These are phyloP conservation scores for Fistulinella prunicolor DNA, from an alignment of 768 basidiomycete species.

Conservation along the genomic window DNA sequence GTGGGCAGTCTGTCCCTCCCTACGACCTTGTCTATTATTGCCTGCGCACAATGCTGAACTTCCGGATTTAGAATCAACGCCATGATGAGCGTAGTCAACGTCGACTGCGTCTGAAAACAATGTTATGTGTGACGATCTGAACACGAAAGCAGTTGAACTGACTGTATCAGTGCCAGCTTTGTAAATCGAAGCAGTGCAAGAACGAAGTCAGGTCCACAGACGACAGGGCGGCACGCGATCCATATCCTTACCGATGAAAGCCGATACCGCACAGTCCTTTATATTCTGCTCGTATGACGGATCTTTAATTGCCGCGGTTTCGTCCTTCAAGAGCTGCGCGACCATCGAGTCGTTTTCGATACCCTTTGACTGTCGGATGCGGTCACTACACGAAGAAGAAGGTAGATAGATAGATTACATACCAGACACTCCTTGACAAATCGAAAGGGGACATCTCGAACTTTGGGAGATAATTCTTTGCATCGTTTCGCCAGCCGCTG, in stretches of 20 bases:
- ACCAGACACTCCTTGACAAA: slow-evolving; percentile 24
- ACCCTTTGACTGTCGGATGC: slow-evolving; percentile 14
- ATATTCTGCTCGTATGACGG: slow-evolving; percentile 17
- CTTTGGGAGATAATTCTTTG: slow-evolving; percentile 8
- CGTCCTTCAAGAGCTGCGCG: slow-evolving; percentile 14
- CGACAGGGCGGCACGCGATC: not conserved
- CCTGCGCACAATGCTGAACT: slow-evolving; percentile 19
- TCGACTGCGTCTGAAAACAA: slow-evolving; percentile 12
- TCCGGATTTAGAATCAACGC: slow-evolving; percentile 21
- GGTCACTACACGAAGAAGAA: not conserved
- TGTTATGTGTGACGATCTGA: not conserved
- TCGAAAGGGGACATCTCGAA: slow-evolving; percentile 20
- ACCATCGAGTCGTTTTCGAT: slow-evolving; percentile 24
- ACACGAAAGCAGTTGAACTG: not conserved
- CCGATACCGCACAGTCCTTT: slow-evolving; percentile 16
- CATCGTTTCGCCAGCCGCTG: slow-evolving; percentile 8
- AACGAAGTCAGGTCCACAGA: not conserved
- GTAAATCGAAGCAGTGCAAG: not conserved
- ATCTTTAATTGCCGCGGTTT: not conserved
- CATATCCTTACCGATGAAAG: slow-evolving; percentile 19
- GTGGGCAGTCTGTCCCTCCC: slow-evolving; percentile 16
- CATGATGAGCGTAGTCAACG: slow-evolving; percentile 14
- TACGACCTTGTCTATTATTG: slow-evolving; percentile 13
- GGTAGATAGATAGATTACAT: not conserved
- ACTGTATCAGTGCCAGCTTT: slow-evolving; percentile 18